These are phyloP conservation scores for Lentinula raphanica DNA, from an alignment of 768 basidiomycete genomes.

Conservation along the genomic window DNA sequence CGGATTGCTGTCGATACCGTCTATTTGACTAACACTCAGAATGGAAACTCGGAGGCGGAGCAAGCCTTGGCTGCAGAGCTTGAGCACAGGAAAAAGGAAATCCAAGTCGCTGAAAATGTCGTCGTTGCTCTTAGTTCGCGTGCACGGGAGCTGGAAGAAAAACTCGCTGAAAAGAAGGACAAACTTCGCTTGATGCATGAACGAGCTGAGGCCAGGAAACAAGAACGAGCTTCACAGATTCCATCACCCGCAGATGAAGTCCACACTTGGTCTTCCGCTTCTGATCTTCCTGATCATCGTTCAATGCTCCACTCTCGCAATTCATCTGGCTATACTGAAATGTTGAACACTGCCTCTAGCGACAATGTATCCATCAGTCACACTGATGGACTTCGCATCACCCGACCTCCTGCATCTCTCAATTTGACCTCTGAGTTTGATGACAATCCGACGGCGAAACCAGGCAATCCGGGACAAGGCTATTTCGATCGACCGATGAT, in stretches of 20 bases:
- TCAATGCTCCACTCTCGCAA: neutral
- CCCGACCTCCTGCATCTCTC: constrained; percentile 22
- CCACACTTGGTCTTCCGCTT: constrained; percentile 7
- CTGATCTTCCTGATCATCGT: neutral
- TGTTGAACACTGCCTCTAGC: neutral
- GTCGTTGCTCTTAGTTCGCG: constrained; percentile 57
- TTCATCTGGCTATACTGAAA: neutral
- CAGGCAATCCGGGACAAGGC: constrained; percentile 22
- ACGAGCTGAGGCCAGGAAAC: constrained; percentile 45
- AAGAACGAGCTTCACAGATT: constrained; percentile 11
- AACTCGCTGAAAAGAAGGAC: constrained; percentile 57
- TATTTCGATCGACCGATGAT: constrained; percentile 27
- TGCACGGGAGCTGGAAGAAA: constrained; percentile 71
- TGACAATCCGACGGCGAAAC: constrained; percentile 7
- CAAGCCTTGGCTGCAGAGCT: constrained; percentile 48
- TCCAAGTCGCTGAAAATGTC: constrained; percentile 62
- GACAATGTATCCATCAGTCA: constrained; percentile 14
- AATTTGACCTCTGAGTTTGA: constrained; percentile 23
- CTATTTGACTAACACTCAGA: constrained; percentile 40
- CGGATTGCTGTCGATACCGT: constrained; percentile 52
- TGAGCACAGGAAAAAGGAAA: constrained; percentile 54
- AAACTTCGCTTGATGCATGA: constrained; percentile 54
- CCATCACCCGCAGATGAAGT: neutral
- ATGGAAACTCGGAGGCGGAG: constrained; percentile 44
- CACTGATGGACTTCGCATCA: constrained; percentile 7